A percentile compares a stretch with the other conserved stretches of the same genome.
phyloP scores from a whole-genome alignment of 2,329 filamentous ascomycete species.

The Teratosphaeriaceae sp. region DNA sequence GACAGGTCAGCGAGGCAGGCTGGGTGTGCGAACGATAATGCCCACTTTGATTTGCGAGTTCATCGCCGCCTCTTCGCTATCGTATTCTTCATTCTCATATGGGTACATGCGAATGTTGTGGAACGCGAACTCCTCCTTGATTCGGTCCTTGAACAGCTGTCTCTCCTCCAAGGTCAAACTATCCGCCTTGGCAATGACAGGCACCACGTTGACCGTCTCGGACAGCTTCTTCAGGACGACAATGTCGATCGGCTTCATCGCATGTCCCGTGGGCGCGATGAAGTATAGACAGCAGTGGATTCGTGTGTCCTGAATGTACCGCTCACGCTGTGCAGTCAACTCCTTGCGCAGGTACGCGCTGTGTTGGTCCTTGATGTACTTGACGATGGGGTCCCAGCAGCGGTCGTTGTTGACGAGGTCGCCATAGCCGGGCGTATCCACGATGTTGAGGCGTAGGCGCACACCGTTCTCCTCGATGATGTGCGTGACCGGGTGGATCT shows the following conservation, averaged over 20 bases:
- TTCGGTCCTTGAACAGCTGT: slow-evolving; percentile 89
- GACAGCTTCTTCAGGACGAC: slow-evolving; percentile 99
- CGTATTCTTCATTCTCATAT: slow-evolving; percentile 98
- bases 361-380: slow-evolving; percentile 99
- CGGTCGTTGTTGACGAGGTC: slow-evolving; percentile 99
- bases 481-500: slow-evolving; percentile 96
- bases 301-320: slow-evolving; percentile 98
- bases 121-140: slow-evolving; percentile 99
- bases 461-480: slow-evolving; percentile 99
- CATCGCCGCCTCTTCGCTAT: slow-evolving; percentile 88
- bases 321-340: slow-evolving; percentile 96
- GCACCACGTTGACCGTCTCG: slow-evolving; percentile 98
- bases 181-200: slow-evolving; percentile 97
- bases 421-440: slow-evolving; percentile 96
- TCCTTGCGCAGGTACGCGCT: slow-evolving; percentile 98
- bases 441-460: slow-evolving; percentile 94
- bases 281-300: slow-evolving; percentile 99
- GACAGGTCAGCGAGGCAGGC: neutral
- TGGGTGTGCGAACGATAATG: slow-evolving; percentile 4
- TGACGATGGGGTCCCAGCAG: slow-evolving; percentile 99
- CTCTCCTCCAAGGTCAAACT: slow-evolving; percentile 94
- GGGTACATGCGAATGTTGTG: slow-evolving; percentile 99
- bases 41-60: slow-evolving; percentile 94
- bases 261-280: slow-evolving; percentile 97
- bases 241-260: slow-evolving; percentile 98